Evolutionary conservation across 2,329 filamentous ascomycete genomes (phyloP), one percentile per base, ranked within the genome.

Genomic region (Alternaria atra): DNA sequence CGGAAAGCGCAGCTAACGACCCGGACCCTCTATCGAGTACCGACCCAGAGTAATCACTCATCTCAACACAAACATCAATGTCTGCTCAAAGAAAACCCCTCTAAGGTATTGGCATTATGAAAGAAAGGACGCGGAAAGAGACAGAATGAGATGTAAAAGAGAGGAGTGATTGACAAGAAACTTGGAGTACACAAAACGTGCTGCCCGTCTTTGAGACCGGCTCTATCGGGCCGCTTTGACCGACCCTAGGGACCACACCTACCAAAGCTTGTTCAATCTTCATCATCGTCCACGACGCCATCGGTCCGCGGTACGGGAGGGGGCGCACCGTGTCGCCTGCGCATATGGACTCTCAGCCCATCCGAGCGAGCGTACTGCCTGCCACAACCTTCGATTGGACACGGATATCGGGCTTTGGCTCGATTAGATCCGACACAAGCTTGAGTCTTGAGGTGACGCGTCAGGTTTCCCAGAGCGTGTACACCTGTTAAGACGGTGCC

Each of bases 391-490:
- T 65, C 17, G 32, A 66, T 54, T 1, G 59, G 62, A 39, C 71
- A 75, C 4, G 25, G 39, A 35, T 70, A 63, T 29, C 52, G 55
- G 3, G 60, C 46, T 34, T 66, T 70, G 8, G 65, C 58, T 51
- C 60, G 60, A 8, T 59, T 61, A 12, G 64, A 67, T 4, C 64
- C 66, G 30, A 52, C 37, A 34, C 73, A 77, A 12, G 57, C 63
- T 42, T 64, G 57, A 6, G 72, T 71, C 30, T 73, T 73, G 20
- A 67, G 52, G 54, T 75, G 73, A 2, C 74, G 71, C 1, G 68
- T 71, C 6, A 77, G 58, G 32, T 77, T 77, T 8, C 73, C 72
- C 5, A 65, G 57, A 17, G 72, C 73, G 44, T 77, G 69, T 1
- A 62, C 54, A 7, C 73, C 73, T 6, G 63, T 69, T 44, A 75